Percentiles rank a stretch among this genome's conserved stretches.
These are phyloP conservation scores for Leishmania mexicana DNA, from an alignment of 208 protist genomes.

Conservation along the genomic window DNA sequence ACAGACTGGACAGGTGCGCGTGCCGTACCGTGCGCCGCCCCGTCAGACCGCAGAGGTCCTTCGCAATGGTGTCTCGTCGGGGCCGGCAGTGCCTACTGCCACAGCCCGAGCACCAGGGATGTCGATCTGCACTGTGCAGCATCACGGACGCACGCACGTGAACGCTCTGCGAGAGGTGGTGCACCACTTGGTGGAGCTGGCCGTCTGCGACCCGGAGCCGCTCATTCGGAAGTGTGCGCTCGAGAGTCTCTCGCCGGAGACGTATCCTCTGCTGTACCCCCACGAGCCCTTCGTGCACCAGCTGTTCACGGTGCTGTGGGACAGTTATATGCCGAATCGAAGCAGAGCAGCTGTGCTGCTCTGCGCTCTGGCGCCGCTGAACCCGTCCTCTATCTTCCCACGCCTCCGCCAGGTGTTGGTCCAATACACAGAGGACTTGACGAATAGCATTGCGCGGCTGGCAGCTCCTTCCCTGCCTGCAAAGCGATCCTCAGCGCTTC, in stretches of 20 bases:
- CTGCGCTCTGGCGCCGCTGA: constrained; percentile 59
- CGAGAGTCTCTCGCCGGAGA: constrained; percentile 46
- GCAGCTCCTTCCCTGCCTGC: background rate
- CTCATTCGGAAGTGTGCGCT: constrained; percentile 64
- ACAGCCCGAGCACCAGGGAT: background rate
- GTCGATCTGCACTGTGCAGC: constrained; percentile 27
- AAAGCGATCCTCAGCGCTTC: constrained; percentile 43
- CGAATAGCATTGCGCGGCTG: constrained; percentile 4
- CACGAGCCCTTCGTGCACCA: constrained; percentile 61
- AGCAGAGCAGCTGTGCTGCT: constrained; percentile 65
- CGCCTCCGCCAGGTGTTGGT: constrained; percentile 69
- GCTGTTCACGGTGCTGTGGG: constrained; percentile 72
- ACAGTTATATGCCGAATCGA: constrained; percentile 63
- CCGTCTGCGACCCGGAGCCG: constrained; percentile 71
- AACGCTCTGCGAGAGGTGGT: constrained; percentile 65
- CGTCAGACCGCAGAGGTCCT: background rate
- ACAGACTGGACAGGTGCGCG: background rate
- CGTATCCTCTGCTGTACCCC: constrained; percentile 71
- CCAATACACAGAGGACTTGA: constrained; percentile 56
- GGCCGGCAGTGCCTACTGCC: background rate
- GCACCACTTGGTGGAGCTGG: constrained; percentile 67
- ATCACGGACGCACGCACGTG: constrained; percentile 68
- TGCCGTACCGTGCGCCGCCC: background rate
- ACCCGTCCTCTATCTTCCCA: constrained; percentile 64
- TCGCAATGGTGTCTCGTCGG: background rate